Percentiles rank a stretch among this genome's conserved stretches.
Conservation (phyloP, 225 moss, liverwort and hornwort genomes). For the Straminergon stramineum region DNA sequence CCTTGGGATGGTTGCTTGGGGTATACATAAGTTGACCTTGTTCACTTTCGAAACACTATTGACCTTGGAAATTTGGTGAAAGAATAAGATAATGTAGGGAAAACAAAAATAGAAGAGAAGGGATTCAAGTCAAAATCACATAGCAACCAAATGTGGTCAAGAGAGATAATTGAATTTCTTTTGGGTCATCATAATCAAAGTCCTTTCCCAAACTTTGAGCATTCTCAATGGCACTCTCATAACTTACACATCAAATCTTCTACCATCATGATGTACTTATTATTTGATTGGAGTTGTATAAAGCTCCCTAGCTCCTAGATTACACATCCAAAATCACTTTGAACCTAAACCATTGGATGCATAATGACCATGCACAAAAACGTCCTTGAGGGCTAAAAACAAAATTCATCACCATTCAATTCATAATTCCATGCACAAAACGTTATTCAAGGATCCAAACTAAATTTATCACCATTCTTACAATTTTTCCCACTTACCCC, state of each 20-base stretch:
- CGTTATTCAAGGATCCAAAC: neutral
- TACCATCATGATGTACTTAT: neutral
- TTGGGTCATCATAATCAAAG: neutral
- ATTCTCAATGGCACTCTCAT: neutral
- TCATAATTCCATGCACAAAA: neutral
- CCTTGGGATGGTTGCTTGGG: neutral
- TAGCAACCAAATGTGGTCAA: neutral
- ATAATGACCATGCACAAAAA: neutral
- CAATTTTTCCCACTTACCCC: no score
- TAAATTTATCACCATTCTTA: neutral
- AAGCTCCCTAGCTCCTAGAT: neutral
- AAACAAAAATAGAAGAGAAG: neutral
- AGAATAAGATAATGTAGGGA: neutral
- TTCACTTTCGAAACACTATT: neutral
- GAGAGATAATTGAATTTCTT: neutral
- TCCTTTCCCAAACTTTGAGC: neutral
- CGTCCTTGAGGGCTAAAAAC: neutral
- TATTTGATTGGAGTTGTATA: neutral
- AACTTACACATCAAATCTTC: neutral
- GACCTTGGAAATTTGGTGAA: neutral
- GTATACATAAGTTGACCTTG: neutral
- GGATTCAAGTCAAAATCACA: neutral
- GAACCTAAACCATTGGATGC: neutral
- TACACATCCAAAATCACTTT: neutral
- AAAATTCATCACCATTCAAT: neutral